These are phyloP conservation scores for Isabelozyma gotoi DNA, from an alignment of 805 yeast genomes.

Conservation along the genomic window DNA sequence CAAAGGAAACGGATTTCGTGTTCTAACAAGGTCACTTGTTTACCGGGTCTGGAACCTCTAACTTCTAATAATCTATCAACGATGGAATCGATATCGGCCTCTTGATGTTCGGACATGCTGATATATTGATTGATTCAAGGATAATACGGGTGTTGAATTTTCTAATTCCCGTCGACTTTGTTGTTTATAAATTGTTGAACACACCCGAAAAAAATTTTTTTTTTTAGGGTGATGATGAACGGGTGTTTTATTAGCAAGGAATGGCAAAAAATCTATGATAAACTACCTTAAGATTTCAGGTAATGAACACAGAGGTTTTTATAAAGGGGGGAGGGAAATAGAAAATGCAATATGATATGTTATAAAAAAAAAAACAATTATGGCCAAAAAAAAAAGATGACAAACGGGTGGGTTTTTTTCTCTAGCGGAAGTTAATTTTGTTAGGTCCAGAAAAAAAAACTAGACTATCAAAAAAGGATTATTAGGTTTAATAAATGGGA, in stretches of 20 bases:
- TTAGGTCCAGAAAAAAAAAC: neutral
- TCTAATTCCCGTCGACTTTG: no score
- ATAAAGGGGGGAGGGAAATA: no score
- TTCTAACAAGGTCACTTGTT: slow-evolving; percentile 84
- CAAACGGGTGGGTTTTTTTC: slow-evolving; percentile 1
- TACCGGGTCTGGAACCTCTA: slow-evolving; percentile 93
- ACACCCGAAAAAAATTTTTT: neutral
- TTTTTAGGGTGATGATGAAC: neutral
- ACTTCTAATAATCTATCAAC: slow-evolving; percentile 91
- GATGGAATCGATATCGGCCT: slow-evolving; percentile 88
- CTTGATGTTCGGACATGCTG: slow-evolving; percentile 26
- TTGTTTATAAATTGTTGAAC: no score
- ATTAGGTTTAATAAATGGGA: no score
- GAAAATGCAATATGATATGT: no score
- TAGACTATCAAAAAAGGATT: no score
- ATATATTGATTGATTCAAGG: slow-evolving; percentile 2
- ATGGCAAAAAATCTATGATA: neutral
- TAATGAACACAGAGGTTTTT: no score
- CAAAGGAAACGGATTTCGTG: slow-evolving; percentile 86
- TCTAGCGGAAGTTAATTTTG: neutral
- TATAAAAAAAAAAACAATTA: neutral
- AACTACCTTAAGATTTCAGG: no score
- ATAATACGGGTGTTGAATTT: neutral
- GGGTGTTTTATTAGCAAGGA: neutral
- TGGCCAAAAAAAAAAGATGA: neutral